A percentile compares a stretch with the other conserved stretches of the same genome.
Evolutionary conservation across 768 basidiomycete genomes (phyloP).

Genomic region (Mycena maculata): DNA sequence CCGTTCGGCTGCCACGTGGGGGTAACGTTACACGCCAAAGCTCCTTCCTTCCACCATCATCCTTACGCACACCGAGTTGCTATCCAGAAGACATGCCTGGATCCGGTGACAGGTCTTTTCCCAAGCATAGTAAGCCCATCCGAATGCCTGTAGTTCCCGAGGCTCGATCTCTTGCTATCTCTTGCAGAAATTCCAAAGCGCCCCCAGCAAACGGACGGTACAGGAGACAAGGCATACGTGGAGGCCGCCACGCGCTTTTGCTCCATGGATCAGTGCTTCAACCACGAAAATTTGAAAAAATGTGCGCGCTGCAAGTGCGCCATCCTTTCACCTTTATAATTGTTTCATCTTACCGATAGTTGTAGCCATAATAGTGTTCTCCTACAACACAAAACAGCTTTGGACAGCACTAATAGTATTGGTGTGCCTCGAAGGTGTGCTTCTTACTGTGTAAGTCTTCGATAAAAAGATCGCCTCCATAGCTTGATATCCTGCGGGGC

Average conservation of each 20-base stretch:
- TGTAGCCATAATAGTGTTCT: too few species aligned
- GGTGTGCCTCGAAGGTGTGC: background rate
- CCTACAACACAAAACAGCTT: too few species aligned
- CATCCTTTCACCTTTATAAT: too few species aligned
- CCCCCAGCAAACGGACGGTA: slow-evolving; percentile 32
- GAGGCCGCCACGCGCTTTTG: slow-evolving; percentile 7
- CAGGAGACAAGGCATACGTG: slow-evolving; percentile 7
- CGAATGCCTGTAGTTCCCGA: too few species aligned
- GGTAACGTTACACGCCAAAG: too few species aligned
- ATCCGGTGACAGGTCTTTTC: background rate
- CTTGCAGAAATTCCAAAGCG: background rate
- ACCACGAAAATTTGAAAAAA: slow-evolving; percentile 5
- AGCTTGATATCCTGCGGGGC: background rate
- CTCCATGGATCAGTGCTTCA: slow-evolving; percentile 21
- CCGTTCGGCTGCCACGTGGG: too few species aligned
- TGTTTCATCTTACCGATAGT: too few species aligned
- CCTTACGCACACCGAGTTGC: too few species aligned
- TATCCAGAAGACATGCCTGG: background rate
- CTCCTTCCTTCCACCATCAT: too few species aligned
- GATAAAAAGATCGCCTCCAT: background rate
- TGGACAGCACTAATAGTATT: too few species aligned
- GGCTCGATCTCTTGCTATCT: background rate
- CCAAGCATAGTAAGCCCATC: background rate
- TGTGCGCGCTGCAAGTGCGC: slow-evolving; percentile 21
- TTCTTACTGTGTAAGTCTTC: slow-evolving; percentile 13